A percentile compares a stretch with the other conserved stretches of the same genome.
These are phyloP conservation scores for Moesziomyces parantarcticus DNA, from an alignment of 1,284 basidiomycete species.

Conservation along the genomic window DNA sequence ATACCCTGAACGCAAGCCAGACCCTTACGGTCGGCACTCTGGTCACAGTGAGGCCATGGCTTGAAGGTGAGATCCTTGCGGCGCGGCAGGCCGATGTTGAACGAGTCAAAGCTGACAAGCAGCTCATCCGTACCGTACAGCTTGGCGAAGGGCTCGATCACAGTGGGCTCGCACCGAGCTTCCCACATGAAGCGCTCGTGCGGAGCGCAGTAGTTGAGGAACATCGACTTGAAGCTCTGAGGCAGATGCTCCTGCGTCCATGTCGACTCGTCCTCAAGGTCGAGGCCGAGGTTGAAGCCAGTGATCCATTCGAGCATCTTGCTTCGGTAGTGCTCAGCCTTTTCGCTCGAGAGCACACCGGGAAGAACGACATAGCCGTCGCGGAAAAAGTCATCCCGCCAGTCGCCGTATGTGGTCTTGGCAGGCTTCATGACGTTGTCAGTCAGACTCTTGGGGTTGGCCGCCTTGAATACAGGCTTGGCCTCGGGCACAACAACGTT, in stretches of 20 bases:
- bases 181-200: constrained; percentile 69
- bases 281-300: constrained; percentile 67
- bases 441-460: neutral
- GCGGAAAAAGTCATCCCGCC: constrained; percentile 16
- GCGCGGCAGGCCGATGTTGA: constrained; percentile 13
- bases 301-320: constrained; percentile 67
- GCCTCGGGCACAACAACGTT: neutral
- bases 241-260: constrained; percentile 67
- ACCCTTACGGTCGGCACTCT: constrained; percentile 64
- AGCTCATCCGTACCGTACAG: constrained; percentile 69
- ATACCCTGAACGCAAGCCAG: constrained; percentile 70
- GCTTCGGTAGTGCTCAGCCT: constrained; percentile 62
- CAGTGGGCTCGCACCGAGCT: constrained; percentile 65
- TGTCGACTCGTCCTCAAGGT: constrained; percentile 67
- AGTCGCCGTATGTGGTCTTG: constrained; percentile 9
- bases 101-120: constrained; percentile 63
- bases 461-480: constrained; percentile 3
- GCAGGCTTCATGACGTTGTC: constrained; percentile 1
- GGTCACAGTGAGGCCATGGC: constrained; percentile 69
- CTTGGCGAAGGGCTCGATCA: constrained; percentile 67
- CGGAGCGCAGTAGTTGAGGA: constrained; percentile 62
- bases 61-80: constrained; percentile 23
- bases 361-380: constrained; percentile 66
- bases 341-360: constrained; percentile 59
- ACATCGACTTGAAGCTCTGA: constrained; percentile 54